Evolutionary conservation across 1,139 yeast genomes (phyloP).

Genomic region (Maudiozyma humilis): DNA sequence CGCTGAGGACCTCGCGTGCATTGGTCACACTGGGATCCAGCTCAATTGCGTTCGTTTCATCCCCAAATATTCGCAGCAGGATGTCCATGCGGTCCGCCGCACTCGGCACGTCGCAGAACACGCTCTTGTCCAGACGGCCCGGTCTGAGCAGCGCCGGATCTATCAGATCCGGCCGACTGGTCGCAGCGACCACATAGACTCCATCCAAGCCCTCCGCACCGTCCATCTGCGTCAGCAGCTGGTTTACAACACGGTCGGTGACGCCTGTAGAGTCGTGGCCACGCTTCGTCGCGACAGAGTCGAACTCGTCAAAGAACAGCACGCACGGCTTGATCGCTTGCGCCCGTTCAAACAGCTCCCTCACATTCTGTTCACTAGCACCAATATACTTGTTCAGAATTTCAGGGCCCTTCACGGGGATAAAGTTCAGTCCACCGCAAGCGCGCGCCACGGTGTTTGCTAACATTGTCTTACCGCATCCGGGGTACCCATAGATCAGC

Average conservation of each 20-base stretch:
- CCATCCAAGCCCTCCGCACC: slow-evolving; percentile 98
- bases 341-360: slow-evolving; percentile 90
- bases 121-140: slow-evolving; percentile 88
- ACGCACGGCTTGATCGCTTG: slow-evolving; percentile 71
- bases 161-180: slow-evolving; percentile 88
- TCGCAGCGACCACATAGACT: slow-evolving; percentile 93
- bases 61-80: slow-evolving; percentile 46
- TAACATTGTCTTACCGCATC: slow-evolving; percentile 89
- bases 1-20: too few species aligned
- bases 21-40: too few species aligned
- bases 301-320: slow-evolving; percentile 91
- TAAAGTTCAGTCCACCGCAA: slow-evolving; percentile 92
- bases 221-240: slow-evolving; percentile 95
- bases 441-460: slow-evolving; percentile 94
- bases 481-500: slow-evolving; percentile 89
- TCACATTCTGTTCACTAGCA: slow-evolving; percentile 89
- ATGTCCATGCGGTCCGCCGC: slow-evolving; percentile 67
- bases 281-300: slow-evolving; percentile 94
- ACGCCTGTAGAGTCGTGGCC: slow-evolving; percentile 98
- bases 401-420: slow-evolving; percentile 93
- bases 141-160: slow-evolving; percentile 94
- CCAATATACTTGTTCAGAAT: slow-evolving; percentile 93
- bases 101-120: slow-evolving; percentile 81
- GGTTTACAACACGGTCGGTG: slow-evolving; percentile 94
- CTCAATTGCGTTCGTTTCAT: slow-evolving; percentile 34